Conservation (phyloP, 228 moss, liverwort and hornwort genomes). For the Sphagnum magellanicum region DNA sequence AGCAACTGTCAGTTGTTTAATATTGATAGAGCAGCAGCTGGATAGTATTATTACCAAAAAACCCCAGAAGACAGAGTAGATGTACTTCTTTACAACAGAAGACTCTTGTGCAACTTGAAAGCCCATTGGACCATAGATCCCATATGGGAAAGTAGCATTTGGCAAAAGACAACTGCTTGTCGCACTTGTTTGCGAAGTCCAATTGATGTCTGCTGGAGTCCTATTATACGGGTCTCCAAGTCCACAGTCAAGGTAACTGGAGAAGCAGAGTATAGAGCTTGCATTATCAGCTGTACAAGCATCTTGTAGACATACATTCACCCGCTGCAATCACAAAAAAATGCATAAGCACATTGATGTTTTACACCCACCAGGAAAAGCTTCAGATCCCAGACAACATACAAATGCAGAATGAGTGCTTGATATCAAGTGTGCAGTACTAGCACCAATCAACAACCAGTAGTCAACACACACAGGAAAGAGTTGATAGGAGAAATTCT, state of each 20-base stretch:
- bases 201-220: background rate
- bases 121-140: slow-evolving; percentile 52
- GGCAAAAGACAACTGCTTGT: background rate
- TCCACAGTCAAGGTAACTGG: slow-evolving; percentile 55
- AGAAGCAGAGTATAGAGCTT: slow-evolving; percentile 5
- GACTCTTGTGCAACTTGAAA: slow-evolving; percentile 38
- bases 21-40: background rate
- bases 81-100: slow-evolving; percentile 29
- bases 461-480: background rate
- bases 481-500: background rate
- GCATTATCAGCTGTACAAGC: background rate
- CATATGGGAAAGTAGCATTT: slow-evolving; percentile 21
- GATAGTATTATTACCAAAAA: slow-evolving; percentile 46
- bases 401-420: no score
- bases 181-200: slow-evolving; percentile 7
- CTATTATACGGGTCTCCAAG: background rate
- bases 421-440: no score
- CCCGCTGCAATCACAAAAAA: slow-evolving; percentile 48
- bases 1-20: no score
- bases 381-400: no score
- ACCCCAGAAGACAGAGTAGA: slow-evolving; percentile 72
- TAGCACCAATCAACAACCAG: no score
- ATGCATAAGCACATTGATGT: no score
- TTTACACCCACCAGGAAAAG: no score
- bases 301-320: slow-evolving; percentile 22